Evolutionary conservation across 2,329 filamentous ascomycete genomes (phyloP), one percentile per base, ranked within the genome.

Genomic region (Chaetomium sp.): DNA sequence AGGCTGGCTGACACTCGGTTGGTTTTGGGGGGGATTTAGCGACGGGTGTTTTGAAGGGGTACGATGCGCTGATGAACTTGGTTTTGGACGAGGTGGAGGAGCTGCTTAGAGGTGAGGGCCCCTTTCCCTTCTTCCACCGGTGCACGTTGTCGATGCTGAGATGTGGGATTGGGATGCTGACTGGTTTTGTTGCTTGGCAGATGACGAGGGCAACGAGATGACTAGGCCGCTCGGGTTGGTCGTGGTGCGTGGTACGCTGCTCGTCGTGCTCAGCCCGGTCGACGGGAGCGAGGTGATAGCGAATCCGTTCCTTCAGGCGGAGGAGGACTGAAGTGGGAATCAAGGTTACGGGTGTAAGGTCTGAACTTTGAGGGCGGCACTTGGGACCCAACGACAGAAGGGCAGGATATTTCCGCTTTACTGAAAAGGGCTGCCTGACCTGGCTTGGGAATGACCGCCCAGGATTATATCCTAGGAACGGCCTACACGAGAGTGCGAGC

Each of bases 21-120:
- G n/a, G 21, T 35, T 16, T 38, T 19, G n/a, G 31, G 12, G 13
- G 51, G 23, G 21, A 56, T 31, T 58, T 74, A 97, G 94, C 97
- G 63, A 89, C 88, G 58, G 95, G 95, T 60, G 92, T 87, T 1
- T 83, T 99, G 50, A 98, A 98, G 78, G 95, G 95, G 68, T 98
- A 93, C 77, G 95, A 99, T 76, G 93, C 95, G 72, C 84, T 99
- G 66, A 98, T 98, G 93, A 99, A 99, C 77, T 83, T 99, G 67
- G 95, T 99, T 29, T 82, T 99, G 63, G 95, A 98, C 74, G 91
- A 98, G 71, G 94, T 96, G 60, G 88, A 95, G 76, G 95, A 99
- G 77, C 85, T 90, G 56, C 88, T 97, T 79, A 86, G 90, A 82
- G 94, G 94, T 96, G 68, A 61, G 42, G 42, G 10, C 2, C 45